phyloP scores from a whole-genome alignment of 129 eudicot genomes.

The Centrapalus pauciflorus region DNA sequence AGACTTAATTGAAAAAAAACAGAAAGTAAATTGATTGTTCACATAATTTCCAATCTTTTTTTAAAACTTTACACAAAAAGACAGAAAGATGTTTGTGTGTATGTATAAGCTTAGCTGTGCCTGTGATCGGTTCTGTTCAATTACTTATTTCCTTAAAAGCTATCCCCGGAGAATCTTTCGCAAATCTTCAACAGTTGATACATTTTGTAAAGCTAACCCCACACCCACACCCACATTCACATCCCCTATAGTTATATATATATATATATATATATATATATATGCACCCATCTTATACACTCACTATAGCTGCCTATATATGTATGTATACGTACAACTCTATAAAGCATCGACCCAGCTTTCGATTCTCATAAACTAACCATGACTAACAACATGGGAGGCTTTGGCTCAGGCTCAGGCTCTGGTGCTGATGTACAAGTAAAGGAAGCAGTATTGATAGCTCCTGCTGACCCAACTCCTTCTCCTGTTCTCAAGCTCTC shows the following conservation, averaged over 20 bases:
- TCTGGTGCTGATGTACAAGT: slow-evolving; percentile 34
- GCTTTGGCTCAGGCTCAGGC: slow-evolving; percentile 11
- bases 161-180: slow-evolving; percentile 50
- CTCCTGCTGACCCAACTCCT: slow-evolving; percentile 68
- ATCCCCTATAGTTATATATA: not conserved
- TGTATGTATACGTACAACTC: not conserved
- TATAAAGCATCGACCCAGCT: slow-evolving; percentile 21
- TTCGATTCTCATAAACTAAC: slow-evolving; percentile 6
- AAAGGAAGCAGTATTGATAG: slow-evolving; percentile 50
- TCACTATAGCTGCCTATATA: not conserved
- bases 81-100: not conserved
- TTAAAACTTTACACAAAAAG: slow-evolving; percentile 6
- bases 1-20: no score
- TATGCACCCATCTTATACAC: not conserved
- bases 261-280: slow-evolving; percentile 7
- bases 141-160: slow-evolving; percentile 41
- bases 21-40: no score
- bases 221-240: slow-evolving; percentile 3
- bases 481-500: slow-evolving; percentile 53
- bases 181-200: slow-evolving; percentile 50
- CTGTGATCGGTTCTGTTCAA: not conserved
- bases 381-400: slow-evolving; percentile 21
- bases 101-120: no score
- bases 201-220: slow-evolving; percentile 22
- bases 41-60: no score